Conservation (phyloP, 768 basidiomycete species). For the Trametes sanguinea region DNA sequence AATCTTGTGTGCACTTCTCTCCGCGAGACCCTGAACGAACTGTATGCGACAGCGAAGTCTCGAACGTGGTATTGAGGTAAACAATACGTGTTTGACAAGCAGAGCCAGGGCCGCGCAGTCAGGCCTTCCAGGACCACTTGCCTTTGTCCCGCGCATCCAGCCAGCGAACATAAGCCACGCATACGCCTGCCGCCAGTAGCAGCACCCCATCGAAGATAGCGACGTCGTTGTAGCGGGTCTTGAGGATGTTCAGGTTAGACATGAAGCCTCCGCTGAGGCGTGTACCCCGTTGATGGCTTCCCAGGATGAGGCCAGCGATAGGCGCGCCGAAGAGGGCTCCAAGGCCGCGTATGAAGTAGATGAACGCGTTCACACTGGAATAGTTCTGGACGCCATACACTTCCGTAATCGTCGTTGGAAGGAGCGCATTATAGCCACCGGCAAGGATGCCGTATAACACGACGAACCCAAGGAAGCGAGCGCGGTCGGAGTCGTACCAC, state of each 20-base stretch:
- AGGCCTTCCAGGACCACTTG: conserved; percentile 44
- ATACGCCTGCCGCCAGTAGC: conserved; percentile 39
- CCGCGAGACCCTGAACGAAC: not conserved
- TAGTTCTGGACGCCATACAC: conserved; percentile 47
- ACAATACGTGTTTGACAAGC: conserved; percentile 4
- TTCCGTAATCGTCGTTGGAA: conserved; percentile 47
- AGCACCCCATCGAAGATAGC: conserved; percentile 41
- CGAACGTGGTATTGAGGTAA: not conserved
- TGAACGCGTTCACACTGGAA: conserved; percentile 42
- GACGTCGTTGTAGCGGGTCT: conserved; percentile 39
- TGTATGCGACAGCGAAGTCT: not conserved
- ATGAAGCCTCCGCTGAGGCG: not conserved
- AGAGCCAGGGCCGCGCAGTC: not conserved
- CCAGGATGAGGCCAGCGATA: conserved; percentile 43
- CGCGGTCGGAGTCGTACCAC: conserved; percentile 43
- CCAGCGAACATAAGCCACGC: conserved; percentile 45
- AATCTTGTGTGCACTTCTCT: not conserved
- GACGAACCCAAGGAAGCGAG: conserved; percentile 43
- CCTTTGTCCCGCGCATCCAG: conserved; percentile 44
- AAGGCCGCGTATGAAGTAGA: conserved; percentile 46
- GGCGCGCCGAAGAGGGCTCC: conserved; percentile 46
- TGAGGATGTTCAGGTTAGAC: conserved; percentile 20
- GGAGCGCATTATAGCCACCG: conserved; percentile 47
- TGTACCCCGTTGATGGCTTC: conserved; percentile 31
- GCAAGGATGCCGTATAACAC: conserved; percentile 46